Percentiles rank a stretch among this genome's conserved stretches.
These are phyloP conservation scores for Saprolegnia diclina DNA, from an alignment of 352 stramenopile species.

Conservation along the genomic window DNA sequence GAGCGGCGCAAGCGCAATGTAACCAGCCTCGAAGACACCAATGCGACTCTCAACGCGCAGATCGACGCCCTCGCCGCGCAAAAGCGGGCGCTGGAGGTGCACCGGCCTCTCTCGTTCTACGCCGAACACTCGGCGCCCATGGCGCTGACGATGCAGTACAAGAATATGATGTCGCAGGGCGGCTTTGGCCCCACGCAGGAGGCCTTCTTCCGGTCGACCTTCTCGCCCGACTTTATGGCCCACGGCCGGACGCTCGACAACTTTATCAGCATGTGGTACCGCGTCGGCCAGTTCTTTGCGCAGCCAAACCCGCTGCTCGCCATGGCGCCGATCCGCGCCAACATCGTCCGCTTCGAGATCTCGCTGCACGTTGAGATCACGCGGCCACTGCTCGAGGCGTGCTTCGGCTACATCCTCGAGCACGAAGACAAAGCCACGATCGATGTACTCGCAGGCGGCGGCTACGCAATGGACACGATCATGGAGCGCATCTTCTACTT, in stretches of 20 bases:
- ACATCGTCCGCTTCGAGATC: neutral
- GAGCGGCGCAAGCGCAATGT: constrained; percentile 7
- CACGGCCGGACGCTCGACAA: neutral
- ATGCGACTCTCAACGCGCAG: neutral
- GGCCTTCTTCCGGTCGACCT: constrained; percentile 4
- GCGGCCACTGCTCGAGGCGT: neutral
- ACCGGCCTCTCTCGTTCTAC: neutral
- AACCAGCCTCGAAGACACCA: neutral
- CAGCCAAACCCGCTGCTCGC: neutral
- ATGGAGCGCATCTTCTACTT: constrained; percentile 19
- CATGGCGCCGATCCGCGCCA: neutral
- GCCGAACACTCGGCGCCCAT: neutral
- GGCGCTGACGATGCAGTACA: constrained; percentile 10
- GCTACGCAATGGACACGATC: neutral
- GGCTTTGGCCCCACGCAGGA: neutral
- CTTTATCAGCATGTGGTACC: constrained; percentile 11
- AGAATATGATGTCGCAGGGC: neutral
- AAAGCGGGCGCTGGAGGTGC: neutral
- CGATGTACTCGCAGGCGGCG: neutral
- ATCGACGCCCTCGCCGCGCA: neutral
- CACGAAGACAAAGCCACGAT: neutral
- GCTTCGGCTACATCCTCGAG: constrained; percentile 7
- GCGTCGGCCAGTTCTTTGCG: neutral
- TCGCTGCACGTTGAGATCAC: neutral
- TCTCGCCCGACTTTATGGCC: constrained; percentile 10